Conservation (phyloP, 192 early-diverging fungal species). For the Coemansia asiatica region DNA sequence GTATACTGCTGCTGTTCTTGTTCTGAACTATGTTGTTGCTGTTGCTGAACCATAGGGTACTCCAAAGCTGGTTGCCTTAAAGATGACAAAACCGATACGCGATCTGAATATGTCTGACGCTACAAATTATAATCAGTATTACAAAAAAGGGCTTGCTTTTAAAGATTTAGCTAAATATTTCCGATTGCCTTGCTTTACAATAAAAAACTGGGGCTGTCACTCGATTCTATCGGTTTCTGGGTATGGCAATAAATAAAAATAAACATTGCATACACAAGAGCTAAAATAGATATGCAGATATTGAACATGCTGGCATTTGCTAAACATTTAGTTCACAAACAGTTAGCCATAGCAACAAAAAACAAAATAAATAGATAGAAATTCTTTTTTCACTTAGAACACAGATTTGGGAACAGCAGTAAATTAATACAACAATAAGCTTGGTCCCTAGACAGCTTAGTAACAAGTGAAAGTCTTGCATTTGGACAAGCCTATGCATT, state of each 20-base stretch:
- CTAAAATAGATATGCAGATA: neutral
- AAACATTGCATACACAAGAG: neutral
- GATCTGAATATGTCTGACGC: constrained; percentile 57
- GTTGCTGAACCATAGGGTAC: neutral
- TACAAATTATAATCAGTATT: constrained; percentile 13
- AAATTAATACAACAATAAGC: neutral
- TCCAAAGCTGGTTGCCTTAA: constrained; percentile 21
- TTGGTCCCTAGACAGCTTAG: too few species aligned
- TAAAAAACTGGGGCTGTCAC: neutral
- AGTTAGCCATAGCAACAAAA: neutral
- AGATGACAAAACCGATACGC: constrained; percentile 49
- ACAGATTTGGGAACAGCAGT: neutral
- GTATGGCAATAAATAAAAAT: neutral
- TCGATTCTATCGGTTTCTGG: neutral
- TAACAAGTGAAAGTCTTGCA: neutral
- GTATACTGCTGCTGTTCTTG: neutral
- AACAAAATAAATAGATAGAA: neutral
- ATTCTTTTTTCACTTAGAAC: neutral
- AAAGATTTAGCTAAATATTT: neutral
- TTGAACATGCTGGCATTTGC: neutral
- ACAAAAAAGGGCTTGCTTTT: neutral
- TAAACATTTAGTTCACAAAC: neutral
- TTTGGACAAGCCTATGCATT: neutral
- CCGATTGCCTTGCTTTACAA: neutral
- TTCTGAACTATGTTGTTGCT: neutral